Evolutionary conservation across 129 eudicot species (phyloP).

Genomic region (Silybum marianum): DNA sequence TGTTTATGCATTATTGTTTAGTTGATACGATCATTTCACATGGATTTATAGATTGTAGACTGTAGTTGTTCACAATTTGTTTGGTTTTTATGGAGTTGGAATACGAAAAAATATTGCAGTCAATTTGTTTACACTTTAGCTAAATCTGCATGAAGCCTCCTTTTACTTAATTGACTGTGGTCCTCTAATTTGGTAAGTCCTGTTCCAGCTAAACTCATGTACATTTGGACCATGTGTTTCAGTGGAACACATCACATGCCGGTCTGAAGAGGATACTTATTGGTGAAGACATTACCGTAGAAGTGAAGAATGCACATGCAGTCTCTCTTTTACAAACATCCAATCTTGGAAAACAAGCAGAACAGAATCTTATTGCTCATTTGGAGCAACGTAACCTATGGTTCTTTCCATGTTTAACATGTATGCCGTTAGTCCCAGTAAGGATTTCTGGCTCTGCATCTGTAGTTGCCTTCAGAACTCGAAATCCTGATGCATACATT

Average conservation of each 20-base stretch:
- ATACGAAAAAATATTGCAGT: background rate
- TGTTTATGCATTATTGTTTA: background rate
- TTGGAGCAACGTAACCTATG: slow-evolving; percentile 25
- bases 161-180: slow-evolving; percentile 14
- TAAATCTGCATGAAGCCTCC: background rate
- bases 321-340: slow-evolving; percentile 52
- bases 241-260: slow-evolving; percentile 58
- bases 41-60: background rate
- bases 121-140: background rate
- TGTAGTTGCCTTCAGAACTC: slow-evolving; percentile 62
- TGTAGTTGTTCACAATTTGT: background rate
- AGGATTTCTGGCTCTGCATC: slow-evolving; percentile 62
- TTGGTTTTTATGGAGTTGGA: background rate
- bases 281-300: slow-evolving; percentile 69
- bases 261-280: slow-evolving; percentile 66
- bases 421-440: slow-evolving; percentile 52
- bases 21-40: slow-evolving; percentile 1
- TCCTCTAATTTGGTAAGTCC: background rate
- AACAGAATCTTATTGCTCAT: slow-evolving; percentile 24
- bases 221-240: slow-evolving; percentile 24
- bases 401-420: slow-evolving; percentile 40
- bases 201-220: slow-evolving; percentile 17
- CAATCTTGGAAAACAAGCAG: slow-evolving; percentile 31
- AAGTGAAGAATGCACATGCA: slow-evolving; percentile 61
- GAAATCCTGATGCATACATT: slow-evolving; percentile 45